Conservation (phyloP, 2,329 filamentous ascomycete genomes). For the Exserohilum rostratum region DNA sequence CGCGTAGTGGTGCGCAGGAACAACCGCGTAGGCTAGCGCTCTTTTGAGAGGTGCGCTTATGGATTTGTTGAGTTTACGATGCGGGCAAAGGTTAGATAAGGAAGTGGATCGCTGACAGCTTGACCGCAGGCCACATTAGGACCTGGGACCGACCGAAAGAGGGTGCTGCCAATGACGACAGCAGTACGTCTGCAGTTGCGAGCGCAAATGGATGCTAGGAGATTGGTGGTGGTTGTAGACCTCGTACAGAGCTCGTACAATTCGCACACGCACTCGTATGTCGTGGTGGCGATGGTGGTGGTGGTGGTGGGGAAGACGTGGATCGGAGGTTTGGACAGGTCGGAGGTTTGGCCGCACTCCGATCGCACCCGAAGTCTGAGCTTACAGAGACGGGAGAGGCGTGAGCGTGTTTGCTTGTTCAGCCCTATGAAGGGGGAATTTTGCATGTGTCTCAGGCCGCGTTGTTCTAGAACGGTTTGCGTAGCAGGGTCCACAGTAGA, state of each 20-base stretch:
- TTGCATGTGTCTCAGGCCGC: slow-evolving; percentile 6
- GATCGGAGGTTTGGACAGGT: slow-evolving; percentile 3
- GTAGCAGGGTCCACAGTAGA: background rate
- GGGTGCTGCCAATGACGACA: slow-evolving; percentile 46
- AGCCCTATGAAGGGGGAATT: slow-evolving; percentile 24
- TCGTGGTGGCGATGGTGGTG: too few species aligned
- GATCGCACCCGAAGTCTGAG: slow-evolving; percentile 16
- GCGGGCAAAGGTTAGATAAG: slow-evolving; percentile 18
- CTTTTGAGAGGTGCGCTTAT: slow-evolving; percentile 8
- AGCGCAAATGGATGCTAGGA: slow-evolving; percentile 21
- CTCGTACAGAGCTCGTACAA: too few species aligned
- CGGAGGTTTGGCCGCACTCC: slow-evolving; percentile 3
- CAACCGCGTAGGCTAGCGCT: slow-evolving; percentile 20
- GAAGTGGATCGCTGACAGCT: slow-evolving; percentile 29
- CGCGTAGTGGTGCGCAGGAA: slow-evolving; percentile 33
- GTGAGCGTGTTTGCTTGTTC: slow-evolving; percentile 8
- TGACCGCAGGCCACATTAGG: slow-evolving; percentile 68
- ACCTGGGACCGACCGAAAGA: slow-evolving; percentile 73
- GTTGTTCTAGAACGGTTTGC: slow-evolving; percentile 8
- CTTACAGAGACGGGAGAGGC: slow-evolving; percentile 18
- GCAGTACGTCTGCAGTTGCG: slow-evolving; percentile 32
- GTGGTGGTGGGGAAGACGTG: background rate
- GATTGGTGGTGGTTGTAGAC: background rate
- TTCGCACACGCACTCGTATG: too few species aligned
- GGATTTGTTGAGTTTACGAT: slow-evolving; percentile 22